These are phyloP conservation scores for Aspergillus texensis DNA, from an alignment of 2,329 filamentous ascomycete genomes.

Conservation along the genomic window DNA sequence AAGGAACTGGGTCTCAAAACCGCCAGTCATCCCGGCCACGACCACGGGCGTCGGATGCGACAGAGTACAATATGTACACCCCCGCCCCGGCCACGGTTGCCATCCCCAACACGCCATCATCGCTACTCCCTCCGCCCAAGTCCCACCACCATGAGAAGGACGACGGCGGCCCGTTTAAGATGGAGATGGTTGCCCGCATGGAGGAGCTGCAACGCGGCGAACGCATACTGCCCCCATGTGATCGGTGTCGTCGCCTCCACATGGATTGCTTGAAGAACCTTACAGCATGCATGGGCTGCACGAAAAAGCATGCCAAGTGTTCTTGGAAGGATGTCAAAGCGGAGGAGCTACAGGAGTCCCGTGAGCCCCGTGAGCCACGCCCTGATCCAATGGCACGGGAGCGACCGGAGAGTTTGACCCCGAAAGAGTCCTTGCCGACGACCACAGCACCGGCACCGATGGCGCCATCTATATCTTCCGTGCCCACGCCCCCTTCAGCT, in stretches of 20 bases:
- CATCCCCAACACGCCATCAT: slow-evolving; percentile 58
- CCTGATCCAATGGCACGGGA: slow-evolving; percentile 18
- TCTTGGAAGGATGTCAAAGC: slow-evolving; percentile 81
- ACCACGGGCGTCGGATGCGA: slow-evolving; percentile 36
- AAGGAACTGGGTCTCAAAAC: slow-evolving; percentile 27
- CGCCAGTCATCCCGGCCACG: slow-evolving; percentile 34
- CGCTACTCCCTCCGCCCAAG: slow-evolving; percentile 53
- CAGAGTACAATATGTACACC: slow-evolving; percentile 45
- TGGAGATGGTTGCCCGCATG: slow-evolving; percentile 72
- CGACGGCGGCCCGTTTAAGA: slow-evolving; percentile 61
- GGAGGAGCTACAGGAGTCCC: slow-evolving; percentile 58
- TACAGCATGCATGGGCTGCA: slow-evolving; percentile 84
- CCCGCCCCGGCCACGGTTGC: slow-evolving; percentile 51
- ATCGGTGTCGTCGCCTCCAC: slow-evolving; percentile 76
- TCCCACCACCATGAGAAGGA: slow-evolving; percentile 53
- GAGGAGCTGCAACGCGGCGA: slow-evolving; percentile 75
- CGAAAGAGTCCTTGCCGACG: slow-evolving; percentile 11
- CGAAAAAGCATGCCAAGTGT: slow-evolving; percentile 87
- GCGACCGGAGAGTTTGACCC: slow-evolving; percentile 18
- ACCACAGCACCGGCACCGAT: slow-evolving; percentile 11
- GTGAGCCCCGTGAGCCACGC: slow-evolving; percentile 54
- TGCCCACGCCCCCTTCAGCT: not conserved
- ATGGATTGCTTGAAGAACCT: slow-evolving; percentile 84
- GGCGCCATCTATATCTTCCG: not conserved
- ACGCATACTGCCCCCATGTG: slow-evolving; percentile 77